Evolutionary conservation across 805 yeast genomes (phyloP).

Genomic region (Kodamaea sagamina): DNA sequence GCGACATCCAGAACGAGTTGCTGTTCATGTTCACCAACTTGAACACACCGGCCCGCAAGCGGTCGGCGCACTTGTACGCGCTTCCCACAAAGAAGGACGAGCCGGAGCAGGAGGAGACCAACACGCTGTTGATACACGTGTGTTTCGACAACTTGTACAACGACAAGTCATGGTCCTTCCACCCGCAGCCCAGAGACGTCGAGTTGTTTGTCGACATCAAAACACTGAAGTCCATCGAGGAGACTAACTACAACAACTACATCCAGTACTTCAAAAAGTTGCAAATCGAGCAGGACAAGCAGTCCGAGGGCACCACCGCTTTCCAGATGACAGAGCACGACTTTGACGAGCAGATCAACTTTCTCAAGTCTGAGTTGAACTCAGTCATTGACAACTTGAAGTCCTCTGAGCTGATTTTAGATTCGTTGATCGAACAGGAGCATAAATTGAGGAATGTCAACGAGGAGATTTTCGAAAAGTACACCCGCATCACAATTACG

Average conservation of each 20-base stretch:
- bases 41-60: conserved; percentile 25
- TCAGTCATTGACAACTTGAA: conserved; percentile 33
- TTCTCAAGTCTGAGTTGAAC: conserved; percentile 33
- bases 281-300: conserved; percentile 11
- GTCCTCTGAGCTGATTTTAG: conserved; percentile 29
- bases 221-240: conserved; percentile 33
- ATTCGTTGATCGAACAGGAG: conserved; percentile 36
- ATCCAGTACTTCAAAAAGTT: conserved; percentile 35
- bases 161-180: conserved; percentile 46
- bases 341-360: conserved; percentile 33
- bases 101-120: conserved; percentile 14
- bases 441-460: conserved; percentile 37
- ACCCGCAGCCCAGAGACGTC: conserved; percentile 33
- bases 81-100: conserved; percentile 6
- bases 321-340: conserved; percentile 31
- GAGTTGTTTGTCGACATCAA: conserved; percentile 38
- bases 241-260: conserved; percentile 38
- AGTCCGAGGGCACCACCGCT: conserved; percentile 13
- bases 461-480: conserved; percentile 38
- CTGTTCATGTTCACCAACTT: conserved; percentile 39
- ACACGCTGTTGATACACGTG: conserved; percentile 31
- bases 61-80: conserved; percentile 1
- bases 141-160: conserved; percentile 45
- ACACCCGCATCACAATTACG: conserved; percentile 31
- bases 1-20: conserved; percentile 32